A percentile compares a stretch with the other conserved stretches of the same genome.
These are phyloP conservation scores for Protoeuglena noctilucae DNA, from an alignment of 139 green algal genomes.

Conservation along the genomic window DNA sequence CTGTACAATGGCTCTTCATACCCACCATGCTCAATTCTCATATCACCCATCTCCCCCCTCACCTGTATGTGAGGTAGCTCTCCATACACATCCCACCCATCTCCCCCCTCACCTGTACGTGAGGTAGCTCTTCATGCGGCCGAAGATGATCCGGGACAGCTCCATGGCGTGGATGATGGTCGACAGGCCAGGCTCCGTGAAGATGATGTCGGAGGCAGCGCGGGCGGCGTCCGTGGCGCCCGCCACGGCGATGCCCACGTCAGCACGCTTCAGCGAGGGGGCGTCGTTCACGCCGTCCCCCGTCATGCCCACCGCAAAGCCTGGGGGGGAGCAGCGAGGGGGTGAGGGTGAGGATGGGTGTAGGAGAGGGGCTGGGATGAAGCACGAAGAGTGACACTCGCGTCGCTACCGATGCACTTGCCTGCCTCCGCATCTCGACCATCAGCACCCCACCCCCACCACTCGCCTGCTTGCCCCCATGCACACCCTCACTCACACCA, in stretches of 20 bases:
- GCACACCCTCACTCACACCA: too few relatives aligned
- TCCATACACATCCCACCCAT: not conserved
- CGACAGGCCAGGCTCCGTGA: constrained; percentile 32
- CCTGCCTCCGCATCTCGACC: too few relatives aligned
- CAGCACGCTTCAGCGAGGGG: constrained; percentile 82
- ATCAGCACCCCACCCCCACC: too few relatives aligned
- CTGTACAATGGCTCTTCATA: too few relatives aligned
- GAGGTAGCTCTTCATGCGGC: constrained; percentile 74
- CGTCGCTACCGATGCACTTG: too few relatives aligned
- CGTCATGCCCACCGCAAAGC: constrained; percentile 69
- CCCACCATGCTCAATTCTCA: too few relatives aligned
- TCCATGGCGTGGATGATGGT: constrained; percentile 55
- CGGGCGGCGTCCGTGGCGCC: constrained; percentile 60
- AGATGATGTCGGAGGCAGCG: constrained; percentile 66
- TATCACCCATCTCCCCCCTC: not conserved
- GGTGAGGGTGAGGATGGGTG: too few relatives aligned
- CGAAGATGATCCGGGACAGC: constrained; percentile 70
- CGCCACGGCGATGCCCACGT: constrained; percentile 79
- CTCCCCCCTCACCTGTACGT: constrained; percentile 32
- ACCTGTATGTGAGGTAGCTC: too few relatives aligned
- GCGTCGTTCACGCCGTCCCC: constrained; percentile 86
- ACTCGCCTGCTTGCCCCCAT: too few relatives aligned
- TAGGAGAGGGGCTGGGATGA: too few relatives aligned
- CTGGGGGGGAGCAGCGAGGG: too few relatives aligned
- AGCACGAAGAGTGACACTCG: too few relatives aligned